Conservation (phyloP, 179 eudicot species). For the Amaranthus tricolor region DNA sequence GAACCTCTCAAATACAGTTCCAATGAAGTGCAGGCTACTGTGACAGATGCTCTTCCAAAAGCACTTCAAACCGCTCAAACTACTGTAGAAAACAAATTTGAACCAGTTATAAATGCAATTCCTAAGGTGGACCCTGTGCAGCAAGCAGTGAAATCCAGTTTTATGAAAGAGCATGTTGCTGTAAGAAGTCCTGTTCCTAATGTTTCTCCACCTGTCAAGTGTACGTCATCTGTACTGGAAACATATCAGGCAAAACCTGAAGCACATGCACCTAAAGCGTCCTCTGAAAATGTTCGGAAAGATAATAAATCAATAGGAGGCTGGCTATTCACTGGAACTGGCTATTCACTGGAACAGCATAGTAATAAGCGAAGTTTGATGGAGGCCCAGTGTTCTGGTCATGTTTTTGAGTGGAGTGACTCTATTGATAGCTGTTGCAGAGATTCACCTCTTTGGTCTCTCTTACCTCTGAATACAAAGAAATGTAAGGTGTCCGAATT, state of each 20-base stretch:
- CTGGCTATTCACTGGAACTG: slow-evolving; percentile 17
- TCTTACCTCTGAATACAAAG: slow-evolving; percentile 47
- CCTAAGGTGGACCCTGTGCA: slow-evolving; percentile 32
- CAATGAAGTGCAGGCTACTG: too few relatives aligned
- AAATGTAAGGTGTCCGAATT: slow-evolving; percentile 35
- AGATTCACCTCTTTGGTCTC: slow-evolving; percentile 22
- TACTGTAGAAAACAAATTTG: slow-evolving; percentile 7
- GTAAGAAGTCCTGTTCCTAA: slow-evolving; percentile 55
- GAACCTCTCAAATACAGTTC: too few relatives aligned
- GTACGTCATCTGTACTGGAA: slow-evolving; percentile 21
- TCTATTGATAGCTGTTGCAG: slow-evolving; percentile 34
- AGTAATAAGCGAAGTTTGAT: slow-evolving; percentile 42
- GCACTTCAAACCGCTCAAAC: too few relatives aligned
- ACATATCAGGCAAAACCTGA: slow-evolving; percentile 3
- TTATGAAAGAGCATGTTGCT: slow-evolving; percentile 36
- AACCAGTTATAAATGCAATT: slow-evolving; percentile 8
- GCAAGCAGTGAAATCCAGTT: slow-evolving; percentile 39
- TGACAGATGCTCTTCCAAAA: too few relatives aligned
- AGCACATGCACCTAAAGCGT: not conserved
- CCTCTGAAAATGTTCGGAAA: slow-evolving; percentile 10
- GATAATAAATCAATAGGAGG: slow-evolving; percentile 16
- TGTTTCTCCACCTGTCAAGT: slow-evolving; percentile 38
- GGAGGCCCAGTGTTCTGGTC: slow-evolving; percentile 47
- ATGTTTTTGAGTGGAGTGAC: slow-evolving; percentile 51
- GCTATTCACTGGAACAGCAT: slow-evolving; percentile 9